Evolutionary conservation across 139 green algal species (phyloP).

Genomic region (Ettlia oleoabundans): DNA sequence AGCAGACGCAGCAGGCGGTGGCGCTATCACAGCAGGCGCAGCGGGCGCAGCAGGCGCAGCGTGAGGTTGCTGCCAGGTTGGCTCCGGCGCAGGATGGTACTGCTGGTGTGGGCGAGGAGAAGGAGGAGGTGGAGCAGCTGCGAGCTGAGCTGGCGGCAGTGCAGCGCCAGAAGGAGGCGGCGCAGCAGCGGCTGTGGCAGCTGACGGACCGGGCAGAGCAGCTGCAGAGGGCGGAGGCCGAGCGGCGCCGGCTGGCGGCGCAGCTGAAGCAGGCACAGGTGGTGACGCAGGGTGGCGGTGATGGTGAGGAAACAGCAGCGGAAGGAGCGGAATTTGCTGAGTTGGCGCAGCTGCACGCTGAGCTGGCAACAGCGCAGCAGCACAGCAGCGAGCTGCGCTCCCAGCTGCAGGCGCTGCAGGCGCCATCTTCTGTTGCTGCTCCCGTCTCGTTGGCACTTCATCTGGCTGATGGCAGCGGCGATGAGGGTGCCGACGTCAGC

Average conservation of each 20-base stretch:
- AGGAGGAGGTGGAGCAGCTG: conserved; percentile 6
- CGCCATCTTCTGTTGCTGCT: neutral
- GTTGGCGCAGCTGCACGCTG: neutral
- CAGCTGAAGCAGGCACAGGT: neutral
- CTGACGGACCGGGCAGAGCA: conserved; percentile 5
- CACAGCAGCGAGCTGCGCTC: conserved; percentile 1
- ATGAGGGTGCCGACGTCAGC: too few relatives aligned
- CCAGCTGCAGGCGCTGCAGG: neutral
- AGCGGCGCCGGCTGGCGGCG: conserved; percentile 9
- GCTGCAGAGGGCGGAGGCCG: neutral
- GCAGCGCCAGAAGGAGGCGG: conserved; percentile 21
- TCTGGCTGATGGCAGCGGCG: neutral
- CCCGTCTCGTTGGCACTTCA: neutral
- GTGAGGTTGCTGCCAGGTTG: neutral
- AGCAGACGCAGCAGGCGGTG: neutral
- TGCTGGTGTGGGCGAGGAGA: too few relatives aligned
- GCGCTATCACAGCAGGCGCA: neutral
- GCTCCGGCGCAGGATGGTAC: neutral
- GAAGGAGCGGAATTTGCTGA: neutral
- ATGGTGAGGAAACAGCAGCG: neutral
- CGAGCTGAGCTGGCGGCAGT: neutral
- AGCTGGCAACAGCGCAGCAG: conserved; percentile 9
- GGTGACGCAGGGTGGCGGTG: neutral
- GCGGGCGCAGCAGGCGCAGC: neutral
- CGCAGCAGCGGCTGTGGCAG: conserved; percentile 27